Evolutionary conservation across 2,329 filamentous ascomycete genomes (phyloP).

Genomic region (Leptographium galeiforme): DNA sequence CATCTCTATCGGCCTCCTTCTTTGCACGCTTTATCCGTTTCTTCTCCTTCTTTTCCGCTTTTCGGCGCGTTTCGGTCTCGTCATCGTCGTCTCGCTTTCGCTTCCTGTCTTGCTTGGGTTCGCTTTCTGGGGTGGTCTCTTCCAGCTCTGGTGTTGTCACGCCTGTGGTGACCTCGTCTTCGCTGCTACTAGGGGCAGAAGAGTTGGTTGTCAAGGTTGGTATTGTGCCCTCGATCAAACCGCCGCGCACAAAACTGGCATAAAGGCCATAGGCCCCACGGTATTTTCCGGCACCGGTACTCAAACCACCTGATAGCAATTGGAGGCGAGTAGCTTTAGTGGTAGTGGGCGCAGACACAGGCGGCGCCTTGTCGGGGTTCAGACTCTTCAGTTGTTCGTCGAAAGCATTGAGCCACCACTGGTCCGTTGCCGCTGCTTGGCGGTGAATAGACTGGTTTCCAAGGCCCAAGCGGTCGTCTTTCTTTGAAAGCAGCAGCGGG

Average conservation of each 20-base stretch:
- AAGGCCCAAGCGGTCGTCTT: slow-evolving; percentile 67
- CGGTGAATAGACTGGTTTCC: slow-evolving; percentile 58
- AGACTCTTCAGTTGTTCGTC: slow-evolving; percentile 79
- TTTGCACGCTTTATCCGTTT: slow-evolving; percentile 6
- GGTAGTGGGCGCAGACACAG: slow-evolving; percentile 41
- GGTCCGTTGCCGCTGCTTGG: slow-evolving; percentile 54
- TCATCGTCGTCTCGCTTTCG: not conserved
- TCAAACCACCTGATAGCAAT: slow-evolving; percentile 27
- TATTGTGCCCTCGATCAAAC: slow-evolving; percentile 61
- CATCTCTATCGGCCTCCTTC: not conserved
- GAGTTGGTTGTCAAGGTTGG: slow-evolving; percentile 12
- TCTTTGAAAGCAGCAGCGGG: slow-evolving; percentile 71
- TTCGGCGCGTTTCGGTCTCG: slow-evolving; percentile 10
- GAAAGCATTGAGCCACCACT: slow-evolving; percentile 96
- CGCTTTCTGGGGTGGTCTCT: not conserved
- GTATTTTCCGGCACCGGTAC: slow-evolving; percentile 34
- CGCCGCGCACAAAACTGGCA: slow-evolving; percentile 72
- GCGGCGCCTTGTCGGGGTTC: slow-evolving; percentile 40
- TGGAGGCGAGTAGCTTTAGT: slow-evolving; percentile 34
- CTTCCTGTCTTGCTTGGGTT: not conserved
- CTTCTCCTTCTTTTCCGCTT: slow-evolving; percentile 19
- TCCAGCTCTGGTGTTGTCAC: slow-evolving; percentile 19
- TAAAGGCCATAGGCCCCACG: slow-evolving; percentile 57
- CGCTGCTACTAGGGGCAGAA: not conserved
- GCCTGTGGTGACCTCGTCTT: slow-evolving; percentile 7